Percentiles rank a stretch among this genome's conserved stretches.
Conservation (phyloP, 192 early-diverging fungal species). For the Phlyctochytrium arcticum region DNA sequence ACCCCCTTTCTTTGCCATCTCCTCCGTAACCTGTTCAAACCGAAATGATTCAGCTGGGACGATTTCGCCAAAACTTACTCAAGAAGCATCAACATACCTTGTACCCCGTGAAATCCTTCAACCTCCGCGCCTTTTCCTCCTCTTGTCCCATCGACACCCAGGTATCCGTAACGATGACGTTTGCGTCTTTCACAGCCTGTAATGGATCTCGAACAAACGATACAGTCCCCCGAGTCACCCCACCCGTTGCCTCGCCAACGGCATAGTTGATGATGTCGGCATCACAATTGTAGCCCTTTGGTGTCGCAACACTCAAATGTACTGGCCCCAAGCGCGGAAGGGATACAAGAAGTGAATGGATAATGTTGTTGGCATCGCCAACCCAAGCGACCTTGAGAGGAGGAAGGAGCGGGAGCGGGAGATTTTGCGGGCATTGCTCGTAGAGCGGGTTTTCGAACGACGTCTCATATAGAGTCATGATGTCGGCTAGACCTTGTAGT, state of each 20-base stretch:
- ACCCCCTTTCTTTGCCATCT: constrained; percentile 71
- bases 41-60: background rate
- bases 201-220: constrained; percentile 64
- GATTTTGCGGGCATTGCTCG: background rate
- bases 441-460: constrained; percentile 38
- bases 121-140: constrained; percentile 75
- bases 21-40: constrained; percentile 64
- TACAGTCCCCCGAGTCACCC: constrained; percentile 23
- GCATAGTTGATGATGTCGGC: constrained; percentile 68
- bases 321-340: constrained; percentile 82
- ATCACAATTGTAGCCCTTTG: constrained; percentile 73
- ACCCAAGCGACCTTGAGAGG: constrained; percentile 93
- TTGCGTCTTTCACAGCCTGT: constrained; percentile 73
- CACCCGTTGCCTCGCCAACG: constrained; percentile 50
- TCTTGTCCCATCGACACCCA: constrained; percentile 99
- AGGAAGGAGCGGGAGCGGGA: constrained; percentile 51
- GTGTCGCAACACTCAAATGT: constrained; percentile 77
- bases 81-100: constrained; percentile 15
- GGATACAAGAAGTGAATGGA: constrained; percentile 84
- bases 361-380: constrained; percentile 97
- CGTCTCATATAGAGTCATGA: constrained; percentile 90
- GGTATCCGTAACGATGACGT: constrained; percentile 95
- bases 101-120: constrained; percentile 82
- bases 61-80: background rate
- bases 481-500: constrained; percentile 93